phyloP scores from a whole-genome alignment of 805 yeast genomes.

The Candida michaelii region DNA sequence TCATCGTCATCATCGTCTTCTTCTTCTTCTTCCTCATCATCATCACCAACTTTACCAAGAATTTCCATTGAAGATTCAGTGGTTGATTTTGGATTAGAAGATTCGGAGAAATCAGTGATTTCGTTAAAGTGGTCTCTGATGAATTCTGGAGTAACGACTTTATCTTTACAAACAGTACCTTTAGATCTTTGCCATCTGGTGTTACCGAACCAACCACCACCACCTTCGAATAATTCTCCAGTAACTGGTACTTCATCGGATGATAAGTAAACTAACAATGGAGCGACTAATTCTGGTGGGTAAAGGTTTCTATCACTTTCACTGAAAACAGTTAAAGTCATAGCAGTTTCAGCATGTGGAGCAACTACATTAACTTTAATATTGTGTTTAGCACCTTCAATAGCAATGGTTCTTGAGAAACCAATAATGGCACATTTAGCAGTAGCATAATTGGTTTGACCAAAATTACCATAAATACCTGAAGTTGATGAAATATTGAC shows the following conservation, averaged over 20 bases:
- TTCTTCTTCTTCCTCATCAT: conserved; percentile 48
- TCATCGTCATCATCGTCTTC: conserved; percentile 39
- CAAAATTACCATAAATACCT: conserved; percentile 96
- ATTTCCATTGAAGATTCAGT: conserved; percentile 81
- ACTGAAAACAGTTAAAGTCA: conserved; percentile 87
- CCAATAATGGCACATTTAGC: conserved; percentile 91
- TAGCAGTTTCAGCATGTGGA: conserved; percentile 97
- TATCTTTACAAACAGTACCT: conserved; percentile 69
- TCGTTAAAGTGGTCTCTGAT: conserved; percentile 65
- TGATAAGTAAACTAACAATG: conserved; percentile 77
- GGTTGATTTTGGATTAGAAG: conserved; percentile 58
- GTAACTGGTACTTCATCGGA: conserved; percentile 68
- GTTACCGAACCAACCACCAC: conserved; percentile 95
- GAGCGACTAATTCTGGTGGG: conserved; percentile 88
- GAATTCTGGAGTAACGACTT: conserved; percentile 61
- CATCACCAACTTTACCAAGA: conserved; percentile 58
- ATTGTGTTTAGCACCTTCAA: conserved; percentile 81
- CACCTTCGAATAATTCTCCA: conserved; percentile 87
- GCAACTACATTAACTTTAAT: conserved; percentile 84
- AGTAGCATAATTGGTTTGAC: conserved; percentile 93
- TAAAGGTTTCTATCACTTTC: conserved; percentile 78
- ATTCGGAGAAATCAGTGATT: conserved; percentile 63
- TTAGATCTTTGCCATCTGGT: conserved; percentile 94
- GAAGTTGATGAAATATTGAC: conserved; percentile 93
- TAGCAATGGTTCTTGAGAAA: conserved; percentile 79